Evolutionary conservation across 257 asterid species (phyloP).

Genomic region (Gentiana straminea): DNA sequence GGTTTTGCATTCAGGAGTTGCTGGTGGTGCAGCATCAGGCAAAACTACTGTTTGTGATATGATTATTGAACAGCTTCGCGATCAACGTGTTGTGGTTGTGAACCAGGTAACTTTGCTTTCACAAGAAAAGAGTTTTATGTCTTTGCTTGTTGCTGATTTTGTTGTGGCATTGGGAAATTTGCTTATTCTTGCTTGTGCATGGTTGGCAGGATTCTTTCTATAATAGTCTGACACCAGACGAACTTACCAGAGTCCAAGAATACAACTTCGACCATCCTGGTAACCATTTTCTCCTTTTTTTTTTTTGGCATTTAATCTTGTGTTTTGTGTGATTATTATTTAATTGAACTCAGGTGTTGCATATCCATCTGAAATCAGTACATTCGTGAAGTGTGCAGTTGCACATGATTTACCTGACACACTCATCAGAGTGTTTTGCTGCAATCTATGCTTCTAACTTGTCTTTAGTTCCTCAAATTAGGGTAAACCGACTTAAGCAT

Average conservation of each 20-base stretch:
- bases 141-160: not conserved
- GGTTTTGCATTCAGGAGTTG: conserved; percentile 50
- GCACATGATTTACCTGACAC: too few species aligned
- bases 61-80: conserved; percentile 93
- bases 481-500: not conserved
- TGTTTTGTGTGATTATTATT: too few species aligned
- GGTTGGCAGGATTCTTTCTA: conserved; percentile 86
- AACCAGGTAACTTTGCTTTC: conserved; percentile 53
- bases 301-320: too few species aligned
- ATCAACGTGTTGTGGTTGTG: conserved; percentile 98
- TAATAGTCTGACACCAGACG: conserved; percentile 70
- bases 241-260: conserved; percentile 78
- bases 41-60: conserved; percentile 97
- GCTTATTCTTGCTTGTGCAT: not conserved
- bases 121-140: not conserved
- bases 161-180: too few species aligned
- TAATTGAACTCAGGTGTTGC: too few species aligned
- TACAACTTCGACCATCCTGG: conserved; percentile 99
- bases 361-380: too few species aligned
- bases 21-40: conserved; percentile 99
- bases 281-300: conserved; percentile 22
- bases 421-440: too few species aligned
- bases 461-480: too few species aligned
- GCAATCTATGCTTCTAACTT: too few species aligned
- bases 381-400: too few species aligned